Percentiles rank a stretch among this genome's conserved stretches.
These are phyloP conservation scores for Dioscorea alata DNA, from an alignment of 106 monocot species.

Conservation along the genomic window DNA sequence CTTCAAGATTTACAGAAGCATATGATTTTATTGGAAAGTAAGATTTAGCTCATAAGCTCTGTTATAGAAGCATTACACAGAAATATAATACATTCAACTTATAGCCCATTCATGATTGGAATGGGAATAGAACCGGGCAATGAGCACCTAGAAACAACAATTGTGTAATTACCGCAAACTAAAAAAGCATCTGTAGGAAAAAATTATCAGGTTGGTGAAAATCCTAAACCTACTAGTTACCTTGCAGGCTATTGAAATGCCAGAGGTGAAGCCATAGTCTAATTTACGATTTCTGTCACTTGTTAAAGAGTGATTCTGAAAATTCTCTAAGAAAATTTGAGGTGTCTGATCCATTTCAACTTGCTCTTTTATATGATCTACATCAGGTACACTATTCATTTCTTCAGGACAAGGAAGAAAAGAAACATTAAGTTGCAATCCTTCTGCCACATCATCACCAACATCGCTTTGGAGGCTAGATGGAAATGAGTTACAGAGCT, in stretches of 20 bases:
- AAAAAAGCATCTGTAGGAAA: not conserved
- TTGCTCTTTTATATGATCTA: conserved; percentile 13
- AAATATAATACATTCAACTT: no score
- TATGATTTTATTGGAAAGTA: no score
- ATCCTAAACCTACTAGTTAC: conserved; percentile 12
- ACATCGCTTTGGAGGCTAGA: conserved; percentile 10
- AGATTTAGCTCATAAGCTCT: no score
- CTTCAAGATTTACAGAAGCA: no score
- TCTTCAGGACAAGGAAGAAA: conserved; percentile 12
- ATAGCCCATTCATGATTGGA: no score
- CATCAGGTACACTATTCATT: not conserved
- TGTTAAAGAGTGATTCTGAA: conserved; percentile 9
- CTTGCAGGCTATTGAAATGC: conserved; percentile 25
- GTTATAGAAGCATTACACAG: no score
- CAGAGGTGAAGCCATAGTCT: conserved; percentile 9
- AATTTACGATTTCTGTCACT: conserved; percentile 17
- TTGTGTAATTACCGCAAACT: not conserved
- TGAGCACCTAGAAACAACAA: not conserved
- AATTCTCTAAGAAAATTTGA: conserved; percentile 20
- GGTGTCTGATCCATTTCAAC: conserved; percentile 21
- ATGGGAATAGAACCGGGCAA: no score
- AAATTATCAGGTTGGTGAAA: not conserved
- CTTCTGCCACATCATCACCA: conserved; percentile 4
- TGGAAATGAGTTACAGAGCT: conserved; percentile 4
- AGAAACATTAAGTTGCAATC: conserved; percentile 11